These are phyloP conservation scores for Monilinia fructigena DNA, from an alignment of 2,329 filamentous ascomycete species.

Conservation along the genomic window DNA sequence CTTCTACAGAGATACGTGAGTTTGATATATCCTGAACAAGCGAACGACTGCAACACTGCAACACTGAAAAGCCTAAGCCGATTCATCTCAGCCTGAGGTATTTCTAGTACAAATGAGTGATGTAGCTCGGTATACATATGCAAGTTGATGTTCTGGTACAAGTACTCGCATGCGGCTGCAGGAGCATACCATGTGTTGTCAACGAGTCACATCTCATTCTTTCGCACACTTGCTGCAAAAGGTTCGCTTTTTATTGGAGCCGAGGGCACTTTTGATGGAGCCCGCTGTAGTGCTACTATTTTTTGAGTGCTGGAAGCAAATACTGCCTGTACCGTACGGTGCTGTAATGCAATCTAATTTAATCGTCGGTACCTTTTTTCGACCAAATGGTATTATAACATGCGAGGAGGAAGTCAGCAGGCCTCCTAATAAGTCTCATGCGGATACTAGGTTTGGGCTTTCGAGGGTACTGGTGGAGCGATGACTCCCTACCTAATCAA, in stretches of 20 bases:
- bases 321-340: too few relatives aligned
- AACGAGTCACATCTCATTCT: conserved; percentile 4
- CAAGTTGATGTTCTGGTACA: conserved; percentile 8
- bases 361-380: conserved; percentile 1
- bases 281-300: neutral
- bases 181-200: conserved; percentile 4
- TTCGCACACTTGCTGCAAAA: neutral
- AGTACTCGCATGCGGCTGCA: neutral
- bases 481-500: neutral
- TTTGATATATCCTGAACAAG: too few relatives aligned
- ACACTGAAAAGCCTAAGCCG: too few relatives aligned
- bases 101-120: neutral
- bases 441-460: neutral
- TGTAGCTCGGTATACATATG: conserved; percentile 5
- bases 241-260: neutral
- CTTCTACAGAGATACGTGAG: too few relatives aligned
- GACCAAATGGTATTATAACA: neutral
- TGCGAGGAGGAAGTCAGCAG: conserved; percentile 18
- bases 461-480: neutral
- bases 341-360: neutral
- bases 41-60: too few relatives aligned
- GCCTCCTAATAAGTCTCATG: neutral
- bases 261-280: neutral
- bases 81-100: too few relatives aligned
- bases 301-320: neutral